phyloP scores from a whole-genome alignment of 305 asterid species.

The Ajuga reptans region DNA sequence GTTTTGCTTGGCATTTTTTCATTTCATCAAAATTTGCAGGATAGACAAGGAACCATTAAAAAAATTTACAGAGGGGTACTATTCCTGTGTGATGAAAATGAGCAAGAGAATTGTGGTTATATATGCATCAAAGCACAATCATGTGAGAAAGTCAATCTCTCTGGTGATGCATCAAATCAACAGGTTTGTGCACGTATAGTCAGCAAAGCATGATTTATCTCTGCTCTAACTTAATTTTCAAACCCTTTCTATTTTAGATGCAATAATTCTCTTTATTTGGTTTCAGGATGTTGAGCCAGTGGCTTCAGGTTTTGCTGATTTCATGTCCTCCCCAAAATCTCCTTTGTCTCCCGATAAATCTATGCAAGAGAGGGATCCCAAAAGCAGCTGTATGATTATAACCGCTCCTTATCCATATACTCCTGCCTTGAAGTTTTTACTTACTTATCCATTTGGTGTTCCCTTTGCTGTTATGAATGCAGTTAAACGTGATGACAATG shows the following conservation, averaged over 20 bases:
- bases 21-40: slow-evolving; percentile 44
- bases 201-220: neutral
- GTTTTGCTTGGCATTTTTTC: slow-evolving; percentile 15
- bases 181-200: slow-evolving; percentile 46
- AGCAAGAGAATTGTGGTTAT: slow-evolving; percentile 64
- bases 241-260: neutral
- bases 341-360: slow-evolving; percentile 62
- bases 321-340: slow-evolving; percentile 65
- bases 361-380: slow-evolving; percentile 54
- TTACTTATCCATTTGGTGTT: neutral
- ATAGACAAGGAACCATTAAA: slow-evolving; percentile 67
- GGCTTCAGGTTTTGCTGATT: slow-evolving; percentile 51
- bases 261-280: slow-evolving; percentile 13
- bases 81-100: slow-evolving; percentile 61
- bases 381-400: slow-evolving; percentile 49
- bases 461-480: slow-evolving; percentile 21
- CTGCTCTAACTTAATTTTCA: slow-evolving; percentile 2
- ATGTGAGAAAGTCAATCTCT: slow-evolving; percentile 62
- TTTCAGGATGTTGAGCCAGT: slow-evolving; percentile 56
- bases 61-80: slow-evolving; percentile 69
- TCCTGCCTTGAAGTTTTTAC: neutral
- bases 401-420: neutral
- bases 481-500: slow-evolving; percentile 63
- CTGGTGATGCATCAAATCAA: slow-evolving; percentile 41
- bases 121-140: slow-evolving; percentile 53